Evolutionary conservation across 345 rosid genomes (phyloP).

Genomic region (Salix suchowensis): DNA sequence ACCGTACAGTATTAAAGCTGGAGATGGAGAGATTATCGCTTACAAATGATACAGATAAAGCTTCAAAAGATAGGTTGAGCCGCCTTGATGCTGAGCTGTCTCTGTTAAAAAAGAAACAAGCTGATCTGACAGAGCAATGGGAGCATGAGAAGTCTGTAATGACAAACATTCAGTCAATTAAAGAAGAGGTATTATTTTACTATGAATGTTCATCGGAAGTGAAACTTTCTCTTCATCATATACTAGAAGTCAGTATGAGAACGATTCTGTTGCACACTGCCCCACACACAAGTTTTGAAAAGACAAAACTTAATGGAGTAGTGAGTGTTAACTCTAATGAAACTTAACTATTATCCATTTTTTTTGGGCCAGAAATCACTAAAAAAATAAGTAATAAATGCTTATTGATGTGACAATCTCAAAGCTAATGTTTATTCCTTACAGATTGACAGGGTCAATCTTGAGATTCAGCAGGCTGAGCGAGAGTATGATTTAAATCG

Average conservation of each 20-base stretch:
- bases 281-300: background rate
- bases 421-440: background rate
- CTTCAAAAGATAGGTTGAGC: constrained; percentile 82
- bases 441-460: constrained; percentile 89
- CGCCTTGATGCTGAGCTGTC: constrained; percentile 80
- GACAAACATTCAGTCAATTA: constrained; percentile 89
- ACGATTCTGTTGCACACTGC: background rate
- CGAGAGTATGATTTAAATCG: constrained; percentile 98
- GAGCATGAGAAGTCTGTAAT: constrained; percentile 97
- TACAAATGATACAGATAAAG: constrained; percentile 83
- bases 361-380: background rate
- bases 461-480: constrained; percentile 98
- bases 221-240: background rate
- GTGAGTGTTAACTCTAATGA: background rate
- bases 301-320: background rate
- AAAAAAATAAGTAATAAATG: background rate
- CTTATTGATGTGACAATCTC: background rate
- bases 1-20: constrained; percentile 83
- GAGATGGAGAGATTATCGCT: constrained; percentile 99
- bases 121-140: constrained; percentile 88
- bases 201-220: background rate
- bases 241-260: background rate
- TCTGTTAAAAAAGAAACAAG: constrained; percentile 72
- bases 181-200: constrained; percentile 63
- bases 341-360: background rate